Evolutionary conservation across 179 eudicot genomes (phyloP), one percentile per base, ranked within the genome.

Genomic region (Silene noctiflora): DNA sequence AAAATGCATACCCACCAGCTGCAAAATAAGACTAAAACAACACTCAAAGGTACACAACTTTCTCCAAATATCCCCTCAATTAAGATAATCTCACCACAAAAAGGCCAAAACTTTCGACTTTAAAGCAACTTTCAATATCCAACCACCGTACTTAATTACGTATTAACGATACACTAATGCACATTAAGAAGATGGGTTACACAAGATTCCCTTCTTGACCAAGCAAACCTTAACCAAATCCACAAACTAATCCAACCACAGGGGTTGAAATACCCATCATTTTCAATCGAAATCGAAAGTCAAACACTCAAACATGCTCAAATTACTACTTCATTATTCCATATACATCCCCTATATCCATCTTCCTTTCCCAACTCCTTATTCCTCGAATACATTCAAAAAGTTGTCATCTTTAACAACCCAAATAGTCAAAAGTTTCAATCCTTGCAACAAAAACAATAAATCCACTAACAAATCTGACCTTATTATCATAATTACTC

Each of bases 61-160:
- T 22, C 78, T 29, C 67, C 60, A 75, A 73, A 77, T 66, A 60
- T 78, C 80, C 58, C 69, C 68, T 77, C 59, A 17, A 74, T 39
- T 24, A 42, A 39, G 58, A 72, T 72, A 35, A 56, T 64, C 76
- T 35, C 61, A 70, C 68, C 67, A 24, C 16, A 80, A 76, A 79
- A 81, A 77, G 77, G 69, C 35, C 80, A 56, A 42, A 76, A 73
- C 61, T 73, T 77, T 77, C 72, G 48, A 69, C 71, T 72, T 67
- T 75, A 81, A 78, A 74, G 77, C 12, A 17, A 65, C 72, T 78
- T 75, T 70, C 78, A 73, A 63, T 61, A 69, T 67, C 35, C 78
- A 77, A 77, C 78, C 55, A 78, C 73, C 67, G 17, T 19, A 33
- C 42, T 61, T 74, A 58, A 59, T 69, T 24, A 14, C 27, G 7